Conservation (phyloP, 1,139 yeast genomes). For the Yamadazyma conglobata region DNA sequence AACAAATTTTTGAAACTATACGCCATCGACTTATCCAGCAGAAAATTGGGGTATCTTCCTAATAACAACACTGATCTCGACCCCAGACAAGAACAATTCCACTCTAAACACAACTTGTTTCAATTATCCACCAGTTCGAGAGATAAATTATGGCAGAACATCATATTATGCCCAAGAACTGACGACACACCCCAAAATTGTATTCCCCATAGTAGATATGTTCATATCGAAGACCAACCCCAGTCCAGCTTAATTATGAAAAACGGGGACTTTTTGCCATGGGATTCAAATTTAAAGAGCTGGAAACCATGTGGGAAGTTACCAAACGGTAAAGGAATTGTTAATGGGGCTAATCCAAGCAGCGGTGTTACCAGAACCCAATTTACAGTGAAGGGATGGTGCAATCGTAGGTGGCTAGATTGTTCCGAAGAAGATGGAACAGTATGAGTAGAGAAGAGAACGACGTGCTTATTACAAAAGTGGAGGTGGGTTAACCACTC, state of each 20-base stretch:
- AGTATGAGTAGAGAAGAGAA: too few relatives aligned
- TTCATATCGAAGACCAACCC: slow-evolving; percentile 16
- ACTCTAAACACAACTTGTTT: slow-evolving; percentile 23
- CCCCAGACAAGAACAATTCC: slow-evolving; percentile 19
- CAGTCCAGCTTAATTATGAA: slow-evolving; percentile 18
- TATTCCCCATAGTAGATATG: slow-evolving; percentile 23
- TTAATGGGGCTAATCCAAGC: slow-evolving; percentile 36
- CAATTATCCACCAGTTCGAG: slow-evolving; percentile 35
- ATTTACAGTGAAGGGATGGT: slow-evolving; percentile 55
- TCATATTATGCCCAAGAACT: slow-evolving; percentile 45
- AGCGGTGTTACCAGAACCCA: slow-evolving; percentile 41
- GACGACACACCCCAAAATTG: slow-evolving; percentile 31
- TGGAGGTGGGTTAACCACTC: too few relatives aligned
- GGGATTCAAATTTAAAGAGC: slow-evolving; percentile 25
- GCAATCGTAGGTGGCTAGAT: slow-evolving; percentile 45
- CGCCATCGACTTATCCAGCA: slow-evolving; percentile 42
- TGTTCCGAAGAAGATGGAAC: background rate
- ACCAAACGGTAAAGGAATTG: slow-evolving; percentile 19
- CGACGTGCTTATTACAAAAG: too few relatives aligned
- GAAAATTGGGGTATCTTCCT: slow-evolving; percentile 28
- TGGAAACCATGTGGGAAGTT: slow-evolving; percentile 38
- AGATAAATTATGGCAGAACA: slow-evolving; percentile 49
- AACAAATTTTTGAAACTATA: slow-evolving; percentile 43
- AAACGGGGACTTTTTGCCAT: slow-evolving; percentile 34
- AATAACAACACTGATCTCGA: slow-evolving; percentile 20